Evolutionary conservation across 106 monocot species (phyloP).

Genomic region (Dactylorhiza incarnata): DNA sequence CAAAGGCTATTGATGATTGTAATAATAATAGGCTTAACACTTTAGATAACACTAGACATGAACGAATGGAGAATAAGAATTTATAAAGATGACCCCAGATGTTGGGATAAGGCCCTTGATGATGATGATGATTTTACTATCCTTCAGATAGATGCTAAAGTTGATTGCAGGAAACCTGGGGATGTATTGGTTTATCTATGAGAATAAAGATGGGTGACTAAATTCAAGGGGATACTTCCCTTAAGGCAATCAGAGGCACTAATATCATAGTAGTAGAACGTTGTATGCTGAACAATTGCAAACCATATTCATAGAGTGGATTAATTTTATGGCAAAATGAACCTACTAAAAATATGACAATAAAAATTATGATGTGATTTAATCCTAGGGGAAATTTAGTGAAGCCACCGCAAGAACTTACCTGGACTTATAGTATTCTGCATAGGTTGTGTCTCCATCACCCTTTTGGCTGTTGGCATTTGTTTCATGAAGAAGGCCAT

Average conservation of each 20-base stretch:
- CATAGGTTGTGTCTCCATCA: constrained; percentile 27
- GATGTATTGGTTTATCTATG: background rate
- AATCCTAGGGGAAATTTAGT: background rate
- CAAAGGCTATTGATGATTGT: too few relatives aligned
- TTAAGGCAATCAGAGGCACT: background rate
- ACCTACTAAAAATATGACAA: background rate
- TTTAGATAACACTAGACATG: too few relatives aligned
- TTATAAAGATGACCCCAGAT: too few relatives aligned
- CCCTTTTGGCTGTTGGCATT: constrained; percentile 44
- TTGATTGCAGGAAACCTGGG: background rate
- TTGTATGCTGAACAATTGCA: background rate
- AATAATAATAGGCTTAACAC: too few relatives aligned
- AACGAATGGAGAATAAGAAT: too few relatives aligned
- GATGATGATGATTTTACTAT: too few relatives aligned
- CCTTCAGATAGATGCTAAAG: background rate
- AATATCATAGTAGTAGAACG: background rate
- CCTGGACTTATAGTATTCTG: constrained; percentile 47
- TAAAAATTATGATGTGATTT: background rate
- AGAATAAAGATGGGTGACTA: background rate
- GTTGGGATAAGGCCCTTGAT: too few relatives aligned
- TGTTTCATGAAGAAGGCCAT: constrained; percentile 47
- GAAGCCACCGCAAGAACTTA: constrained; percentile 14
- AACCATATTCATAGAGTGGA: background rate
- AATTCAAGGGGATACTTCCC: background rate
- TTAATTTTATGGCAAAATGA: background rate